phyloP scores from a whole-genome alignment of 176 grass and related monocot genomes.

The Tuctoria greenei region DNA sequence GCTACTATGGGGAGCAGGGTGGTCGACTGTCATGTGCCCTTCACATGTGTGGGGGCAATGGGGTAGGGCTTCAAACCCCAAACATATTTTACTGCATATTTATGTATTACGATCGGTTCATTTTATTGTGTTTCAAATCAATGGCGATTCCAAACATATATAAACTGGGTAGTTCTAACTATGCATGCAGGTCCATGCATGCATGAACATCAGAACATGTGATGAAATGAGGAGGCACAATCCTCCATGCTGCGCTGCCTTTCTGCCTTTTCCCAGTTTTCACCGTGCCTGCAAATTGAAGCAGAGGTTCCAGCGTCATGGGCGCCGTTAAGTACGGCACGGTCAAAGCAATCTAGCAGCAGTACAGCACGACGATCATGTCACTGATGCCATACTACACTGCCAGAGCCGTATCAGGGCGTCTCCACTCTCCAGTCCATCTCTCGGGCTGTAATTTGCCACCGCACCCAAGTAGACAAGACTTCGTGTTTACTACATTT shows the following conservation, averaged over 20 bases:
- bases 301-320: background rate
- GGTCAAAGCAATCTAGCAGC: constrained; percentile 1
- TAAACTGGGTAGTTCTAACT: too few species aligned
- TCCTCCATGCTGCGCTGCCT: background rate
- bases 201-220: background rate
- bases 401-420: background rate
- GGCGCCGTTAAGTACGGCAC: background rate
- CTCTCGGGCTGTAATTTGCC: too few species aligned
- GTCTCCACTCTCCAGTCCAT: too few species aligned
- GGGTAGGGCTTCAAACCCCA: background rate
- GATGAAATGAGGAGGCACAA: background rate
- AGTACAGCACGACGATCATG: background rate
- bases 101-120: background rate
- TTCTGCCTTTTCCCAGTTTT: background rate
- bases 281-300: background rate
- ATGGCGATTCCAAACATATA: too few species aligned
- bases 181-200: background rate
- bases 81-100: background rate
- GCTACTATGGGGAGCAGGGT: background rate
- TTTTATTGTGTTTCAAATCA: background rate
- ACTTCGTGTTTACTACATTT: too few species aligned
- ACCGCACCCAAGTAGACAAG: too few species aligned
- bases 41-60: background rate
- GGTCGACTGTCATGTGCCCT: background rate
- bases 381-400: too few species aligned